These are phyloP conservation scores for Ambrosia artemisiifolia DNA, from an alignment of 129 eudicot genomes.

Conservation along the genomic window DNA sequence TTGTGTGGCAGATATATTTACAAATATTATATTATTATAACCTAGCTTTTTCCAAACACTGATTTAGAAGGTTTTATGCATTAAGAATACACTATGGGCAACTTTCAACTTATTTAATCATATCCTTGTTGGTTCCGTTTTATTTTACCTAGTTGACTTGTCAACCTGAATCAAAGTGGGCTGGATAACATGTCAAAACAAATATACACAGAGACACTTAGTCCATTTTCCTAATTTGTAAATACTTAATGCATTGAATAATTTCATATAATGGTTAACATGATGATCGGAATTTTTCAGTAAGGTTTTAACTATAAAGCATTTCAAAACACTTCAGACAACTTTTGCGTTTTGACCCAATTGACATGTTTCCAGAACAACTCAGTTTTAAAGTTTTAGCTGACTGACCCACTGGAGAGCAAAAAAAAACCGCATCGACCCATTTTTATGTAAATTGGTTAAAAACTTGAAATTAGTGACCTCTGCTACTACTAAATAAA, in stretches of 20 bases:
- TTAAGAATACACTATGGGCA: not conserved
- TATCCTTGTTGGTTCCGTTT: conserved; percentile 4
- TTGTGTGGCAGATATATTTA: not conserved
- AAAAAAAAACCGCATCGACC: not conserved
- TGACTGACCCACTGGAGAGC: too few species aligned
- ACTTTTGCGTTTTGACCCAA: not conserved
- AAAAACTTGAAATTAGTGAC: not conserved
- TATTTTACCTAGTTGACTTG: not conserved
- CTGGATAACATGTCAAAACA: not conserved
- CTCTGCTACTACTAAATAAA: not conserved
- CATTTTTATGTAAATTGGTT: not conserved
- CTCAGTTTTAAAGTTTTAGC: too few species aligned
- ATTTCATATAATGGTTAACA: not conserved
- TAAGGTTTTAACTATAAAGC: not conserved
- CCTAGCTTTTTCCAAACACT: not conserved
- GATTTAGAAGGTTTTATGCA: conserved; percentile 7
- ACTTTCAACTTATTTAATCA: not conserved
- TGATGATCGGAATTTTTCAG: not conserved
- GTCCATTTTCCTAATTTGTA: not conserved
- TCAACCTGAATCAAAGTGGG: conserved; percentile 1
- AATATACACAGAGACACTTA: not conserved
- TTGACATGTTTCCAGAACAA: not conserved
- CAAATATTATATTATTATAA: not conserved
- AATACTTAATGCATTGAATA: not conserved
- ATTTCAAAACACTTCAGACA: not conserved